Base-by-base conservation (phyloP, 495 filamentous ascomycete genomes). In the Darksidea phi region DNA sequence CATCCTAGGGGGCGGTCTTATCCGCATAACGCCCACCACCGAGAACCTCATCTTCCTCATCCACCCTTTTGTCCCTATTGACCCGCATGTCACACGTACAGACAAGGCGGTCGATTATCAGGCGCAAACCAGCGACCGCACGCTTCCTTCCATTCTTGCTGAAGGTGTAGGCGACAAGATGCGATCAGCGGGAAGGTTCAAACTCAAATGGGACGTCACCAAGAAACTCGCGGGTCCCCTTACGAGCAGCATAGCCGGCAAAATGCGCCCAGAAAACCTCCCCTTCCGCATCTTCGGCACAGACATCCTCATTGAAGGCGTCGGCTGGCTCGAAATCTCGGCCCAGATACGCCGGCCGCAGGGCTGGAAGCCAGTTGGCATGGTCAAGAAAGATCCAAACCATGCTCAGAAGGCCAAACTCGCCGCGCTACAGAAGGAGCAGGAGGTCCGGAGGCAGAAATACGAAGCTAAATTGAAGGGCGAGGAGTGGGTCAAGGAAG, bases 241-340 rank as follows among this genome's bases (percentile, higher is more conserved):
- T 2, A 85, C 79, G 4, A 63, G 71, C 12, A 75, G 71, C 48
- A 70, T 73, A 32, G 84, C 79, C 1, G 77, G 77, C 32, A 78
- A 78, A 24, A 70, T 88, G 25, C 80, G 78, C 21, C 63, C 74
- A 0, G 74, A 85, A 0, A 61, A 64, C 21, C 74, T 97, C 37
- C 92, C 91, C 1, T 99, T 93, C 71, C 80, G 78, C 10, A 83
- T 97, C 2, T 77, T 92, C 53, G 80, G 85, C 6, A 80, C 87
- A 0, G 94, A 99, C 71, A 83, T 99, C 37, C 75, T 99, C 7
- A 85, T 99, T 36, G 91, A 96, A 66, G 89, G 93, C 18, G 85
- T 86, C 41, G 94, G 94, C 1, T 99, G 95, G 93, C 80, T 99
- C 7, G 94, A 99, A 71, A 72, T 99, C 18, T 86, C 83, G 6